Evolutionary conservation across 345 rosid species (phyloP), one percentile per base, ranked within the genome.

Genomic region (Erodium maritimum): DNA sequence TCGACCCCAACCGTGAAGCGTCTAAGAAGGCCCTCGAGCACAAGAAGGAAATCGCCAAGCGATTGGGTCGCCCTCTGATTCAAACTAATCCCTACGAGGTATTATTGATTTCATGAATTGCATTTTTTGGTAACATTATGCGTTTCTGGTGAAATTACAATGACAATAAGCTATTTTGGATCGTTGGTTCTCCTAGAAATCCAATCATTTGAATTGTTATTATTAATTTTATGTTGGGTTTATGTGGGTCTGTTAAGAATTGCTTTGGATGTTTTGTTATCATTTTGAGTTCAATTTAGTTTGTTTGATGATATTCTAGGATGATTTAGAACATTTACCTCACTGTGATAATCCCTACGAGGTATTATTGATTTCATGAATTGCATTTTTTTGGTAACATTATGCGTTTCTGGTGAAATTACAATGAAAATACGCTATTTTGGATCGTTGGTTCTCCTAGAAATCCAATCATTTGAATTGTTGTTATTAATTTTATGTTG

Each of bases 61-160:
- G 96, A 34, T 66, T 93, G 62, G 99, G 96, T 63, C 95, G 96
- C 33, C 97, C 97, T 72, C 83, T 93, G 14, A 34, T 93, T 55
- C 77, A 83, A 9, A 93, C 99, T 73, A 87, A 76, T 73, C 90
- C 96, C 1, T 90, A 89, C 61, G 97, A 93, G 97, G 99, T 81
- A n/a, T 14, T 0, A 14, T 23, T 16, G 17, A 14, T 21, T 59
- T 25, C n/a, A 1, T 21, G 17, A 14, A 2, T 11, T 56, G 25
- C n/a, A n/a, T n/a, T n/a, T n/a, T n/a, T n/a, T n/a, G n/a, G n/a
- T n/a, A n/a, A n/a, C n/a, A n/a, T n/a, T n/a, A n/a, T n/a, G n/a
- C 50, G 0, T 18, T 21, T 5, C 0, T 45, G 45, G 14, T 51
- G 5, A n/a, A 29, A 29, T 29, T 29, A 11, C 8, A 11, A 5